Conservation (phyloP, 371 early-diverging fungal species). For the Encephalitozoon romaleae region DNA sequence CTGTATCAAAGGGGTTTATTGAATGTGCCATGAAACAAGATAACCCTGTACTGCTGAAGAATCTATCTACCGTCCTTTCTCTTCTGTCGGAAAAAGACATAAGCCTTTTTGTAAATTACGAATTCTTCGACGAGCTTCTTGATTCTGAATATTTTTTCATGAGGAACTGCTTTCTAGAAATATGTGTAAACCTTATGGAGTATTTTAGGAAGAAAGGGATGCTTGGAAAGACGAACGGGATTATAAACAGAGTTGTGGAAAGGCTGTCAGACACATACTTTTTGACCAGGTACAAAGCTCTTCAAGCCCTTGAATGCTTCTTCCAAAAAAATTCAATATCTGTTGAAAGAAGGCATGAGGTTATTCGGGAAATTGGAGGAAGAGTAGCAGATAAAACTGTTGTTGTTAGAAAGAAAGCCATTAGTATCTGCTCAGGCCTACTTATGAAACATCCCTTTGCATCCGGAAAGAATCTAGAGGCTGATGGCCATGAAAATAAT, state of each 20-base stretch:
- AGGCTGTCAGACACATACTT: slow-evolving; percentile 48
- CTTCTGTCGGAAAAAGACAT: background rate
- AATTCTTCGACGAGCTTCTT: slow-evolving; percentile 17
- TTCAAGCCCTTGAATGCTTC: slow-evolving; percentile 41
- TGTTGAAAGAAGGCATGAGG: slow-evolving; percentile 20
- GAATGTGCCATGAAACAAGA: background rate
- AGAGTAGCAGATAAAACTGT: slow-evolving; percentile 58
- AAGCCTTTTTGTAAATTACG: slow-evolving; percentile 28
- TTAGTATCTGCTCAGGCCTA: slow-evolving; percentile 41
- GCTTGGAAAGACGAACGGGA: slow-evolving; percentile 37
- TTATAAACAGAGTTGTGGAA: slow-evolving; percentile 34
- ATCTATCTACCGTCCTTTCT: slow-evolving; percentile 21
- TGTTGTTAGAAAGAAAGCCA: slow-evolving; percentile 56
- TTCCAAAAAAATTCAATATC: slow-evolving; percentile 39
- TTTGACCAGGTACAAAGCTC: slow-evolving; percentile 45
- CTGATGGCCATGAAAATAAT: slow-evolving; percentile 4
- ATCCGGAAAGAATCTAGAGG: slow-evolving; percentile 17
- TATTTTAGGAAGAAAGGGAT: slow-evolving; percentile 32
- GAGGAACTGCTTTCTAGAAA: slow-evolving; percentile 49
- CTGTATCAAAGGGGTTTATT: slow-evolving; percentile 27
- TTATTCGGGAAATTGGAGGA: slow-evolving; percentile 42
- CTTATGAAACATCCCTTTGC: slow-evolving; percentile 58
- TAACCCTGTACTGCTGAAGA: slow-evolving; percentile 29
- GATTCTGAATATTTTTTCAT: slow-evolving; percentile 38
- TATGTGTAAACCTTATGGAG: slow-evolving; percentile 28